phyloP scores from a whole-genome alignment of 2,329 filamentous ascomycete genomes.

The Dactylellina leptospora region DNA sequence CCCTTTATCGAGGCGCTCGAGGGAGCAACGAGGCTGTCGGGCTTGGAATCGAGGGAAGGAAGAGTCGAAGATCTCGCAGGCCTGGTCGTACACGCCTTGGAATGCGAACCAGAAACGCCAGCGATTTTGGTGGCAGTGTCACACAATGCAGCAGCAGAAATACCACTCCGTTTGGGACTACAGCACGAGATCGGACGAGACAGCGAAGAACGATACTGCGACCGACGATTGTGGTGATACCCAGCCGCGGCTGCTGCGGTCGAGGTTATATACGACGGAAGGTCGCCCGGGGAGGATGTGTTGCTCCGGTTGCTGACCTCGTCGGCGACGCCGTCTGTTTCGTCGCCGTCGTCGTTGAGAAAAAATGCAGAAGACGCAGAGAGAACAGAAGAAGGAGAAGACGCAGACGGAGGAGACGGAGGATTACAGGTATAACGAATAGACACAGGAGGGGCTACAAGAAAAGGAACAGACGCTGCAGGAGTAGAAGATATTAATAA shows the following conservation, averaged over 20 bases:
- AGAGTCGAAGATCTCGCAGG: conserved; percentile 19
- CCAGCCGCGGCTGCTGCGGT: conserved; percentile 14
- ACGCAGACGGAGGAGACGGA: conserved; percentile 25
- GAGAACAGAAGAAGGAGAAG: conserved; percentile 11
- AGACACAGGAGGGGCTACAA: conserved; percentile 30
- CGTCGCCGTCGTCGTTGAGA: conserved; percentile 40
- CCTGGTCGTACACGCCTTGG: conserved; percentile 26
- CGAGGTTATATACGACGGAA: conserved; percentile 42
- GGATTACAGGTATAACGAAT: conserved; percentile 38
- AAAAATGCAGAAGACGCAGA: conserved; percentile 30
- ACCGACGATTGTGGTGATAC: conserved; percentile 42
- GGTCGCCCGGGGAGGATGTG: conserved; percentile 40
- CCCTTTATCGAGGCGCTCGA: not conserved
- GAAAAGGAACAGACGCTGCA: conserved; percentile 20
- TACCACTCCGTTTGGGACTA: conserved; percentile 26
- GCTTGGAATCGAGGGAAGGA: conserved; percentile 23
- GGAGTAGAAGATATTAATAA: conserved; percentile 50
- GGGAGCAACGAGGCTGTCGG: conserved; percentile 14
- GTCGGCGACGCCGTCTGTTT: conserved; percentile 24
- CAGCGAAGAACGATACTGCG: conserved; percentile 40
- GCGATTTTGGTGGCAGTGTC: conserved; percentile 15
- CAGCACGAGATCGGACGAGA: conserved; percentile 37
- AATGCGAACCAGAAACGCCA: conserved; percentile 11
- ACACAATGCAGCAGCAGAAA: conserved; percentile 36
- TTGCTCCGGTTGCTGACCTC: conserved; percentile 45